These are phyloP conservation scores for Arthrinium puccinioides DNA, from an alignment of 2,329 filamentous ascomycete genomes.

Conservation along the genomic window DNA sequence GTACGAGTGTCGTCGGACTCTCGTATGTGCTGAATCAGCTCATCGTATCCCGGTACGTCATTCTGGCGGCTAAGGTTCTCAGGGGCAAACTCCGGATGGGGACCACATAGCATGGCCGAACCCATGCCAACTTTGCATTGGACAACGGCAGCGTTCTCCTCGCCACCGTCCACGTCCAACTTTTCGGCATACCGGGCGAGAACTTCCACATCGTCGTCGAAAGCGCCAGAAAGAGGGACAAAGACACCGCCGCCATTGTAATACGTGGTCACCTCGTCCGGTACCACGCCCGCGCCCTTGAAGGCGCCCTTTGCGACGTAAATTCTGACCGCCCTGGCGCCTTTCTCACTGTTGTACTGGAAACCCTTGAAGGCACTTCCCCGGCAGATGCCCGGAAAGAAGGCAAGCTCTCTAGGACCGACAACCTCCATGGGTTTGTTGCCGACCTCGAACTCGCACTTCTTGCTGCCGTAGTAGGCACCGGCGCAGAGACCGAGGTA, in stretches of 20 bases:
- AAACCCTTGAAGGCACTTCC: slow-evolving; percentile 87
- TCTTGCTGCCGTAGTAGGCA: slow-evolving; percentile 76
- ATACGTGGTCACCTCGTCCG: slow-evolving; percentile 65
- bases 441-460: slow-evolving; percentile 89
- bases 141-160: slow-evolving; percentile 69
- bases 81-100: slow-evolving; percentile 91
- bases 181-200: slow-evolving; percentile 73
- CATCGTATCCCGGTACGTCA: slow-evolving; percentile 60
- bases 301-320: slow-evolving; percentile 57
- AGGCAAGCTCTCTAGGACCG: slow-evolving; percentile 75
- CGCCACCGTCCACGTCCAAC: slow-evolving; percentile 68
- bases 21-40: slow-evolving; percentile 60
- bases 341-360: slow-evolving; percentile 79
- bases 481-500: slow-evolving; percentile 94
- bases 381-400: slow-evolving; percentile 81
- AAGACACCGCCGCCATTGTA: slow-evolving; percentile 96
- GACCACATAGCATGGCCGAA: slow-evolving; percentile 71
- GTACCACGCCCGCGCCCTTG: slow-evolving; percentile 36
- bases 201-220: slow-evolving; percentile 63
- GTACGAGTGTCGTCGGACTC: slow-evolving; percentile 63
- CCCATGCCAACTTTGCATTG: slow-evolving; percentile 80
- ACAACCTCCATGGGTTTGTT: slow-evolving; percentile 76
- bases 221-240: slow-evolving; percentile 60
- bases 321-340: slow-evolving; percentile 66
- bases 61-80: slow-evolving; percentile 66